Conservation (phyloP, 768 basidiomycete species). For the Nidula microcarpa region DNA sequence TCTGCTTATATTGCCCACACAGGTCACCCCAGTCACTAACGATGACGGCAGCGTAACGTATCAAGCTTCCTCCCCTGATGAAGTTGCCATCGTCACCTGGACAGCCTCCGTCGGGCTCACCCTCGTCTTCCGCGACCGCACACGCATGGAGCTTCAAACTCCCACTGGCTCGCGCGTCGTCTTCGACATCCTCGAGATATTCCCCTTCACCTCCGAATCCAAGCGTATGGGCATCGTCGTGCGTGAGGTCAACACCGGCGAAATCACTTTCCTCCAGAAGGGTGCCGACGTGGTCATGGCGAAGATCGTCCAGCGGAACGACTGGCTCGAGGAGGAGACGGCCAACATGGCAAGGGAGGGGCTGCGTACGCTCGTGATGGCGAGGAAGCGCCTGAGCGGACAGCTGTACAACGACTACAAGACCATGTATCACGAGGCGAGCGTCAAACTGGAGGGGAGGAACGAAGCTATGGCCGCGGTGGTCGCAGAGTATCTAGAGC, state of each 20-base stretch:
- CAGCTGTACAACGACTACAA: slow-evolving; percentile 77
- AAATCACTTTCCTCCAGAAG: slow-evolving; percentile 90
- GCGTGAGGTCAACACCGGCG: slow-evolving; percentile 69
- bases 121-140: slow-evolving; percentile 85
- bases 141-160: slow-evolving; percentile 79
- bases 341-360: slow-evolving; percentile 99
- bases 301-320: slow-evolving; percentile 90
- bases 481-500: slow-evolving; percentile 76
- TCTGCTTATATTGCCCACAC: background rate
- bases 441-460: slow-evolving; percentile 72
- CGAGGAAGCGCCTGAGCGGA: slow-evolving; percentile 67
- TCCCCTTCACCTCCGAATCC: slow-evolving; percentile 98
- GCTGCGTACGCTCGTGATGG: slow-evolving; percentile 90
- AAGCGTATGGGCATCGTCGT: slow-evolving; percentile 99
- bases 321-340: slow-evolving; percentile 98
- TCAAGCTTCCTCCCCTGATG: slow-evolving; percentile 98
- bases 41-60: slow-evolving; percentile 95
- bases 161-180: slow-evolving; percentile 59
- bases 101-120: slow-evolving; percentile 93
- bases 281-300: slow-evolving; percentile 99
- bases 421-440: slow-evolving; percentile 68
- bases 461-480: slow-evolving; percentile 79
- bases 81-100: slow-evolving; percentile 98
- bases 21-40: slow-evolving; percentile 95
- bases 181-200: slow-evolving; percentile 90